Percentiles rank a stretch among this genome's conserved stretches.
Conservation (phyloP, 257 asterid species). For the Nicotiana undulata region DNA sequence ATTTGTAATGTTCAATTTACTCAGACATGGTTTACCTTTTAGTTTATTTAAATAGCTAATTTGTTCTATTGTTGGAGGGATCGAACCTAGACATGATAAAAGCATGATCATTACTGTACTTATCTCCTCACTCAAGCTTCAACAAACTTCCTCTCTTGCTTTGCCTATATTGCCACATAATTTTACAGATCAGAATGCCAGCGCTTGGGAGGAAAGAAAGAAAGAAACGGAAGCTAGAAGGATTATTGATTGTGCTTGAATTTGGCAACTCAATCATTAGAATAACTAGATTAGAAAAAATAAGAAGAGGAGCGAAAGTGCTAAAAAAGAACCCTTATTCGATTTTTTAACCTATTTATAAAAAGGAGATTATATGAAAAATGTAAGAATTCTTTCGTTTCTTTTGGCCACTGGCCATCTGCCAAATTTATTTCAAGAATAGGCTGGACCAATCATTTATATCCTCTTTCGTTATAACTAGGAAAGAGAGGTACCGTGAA, state of each 20-base stretch:
- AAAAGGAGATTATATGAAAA: too few species aligned
- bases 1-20: background rate
- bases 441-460: too few species aligned
- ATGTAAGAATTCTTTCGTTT: too few species aligned
- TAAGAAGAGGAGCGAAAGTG: too few species aligned
- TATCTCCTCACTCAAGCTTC: background rate
- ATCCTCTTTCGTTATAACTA: too few species aligned
- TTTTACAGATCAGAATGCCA: background rate
- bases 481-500: too few species aligned
- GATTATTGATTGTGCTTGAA: background rate
- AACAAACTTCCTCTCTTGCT: background rate
- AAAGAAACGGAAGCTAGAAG: background rate
- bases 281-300: background rate
- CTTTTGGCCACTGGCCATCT: too few species aligned
- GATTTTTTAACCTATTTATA: too few species aligned
- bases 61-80: background rate
- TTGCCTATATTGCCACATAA: background rate
- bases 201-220: too few species aligned
- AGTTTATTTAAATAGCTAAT: background rate
- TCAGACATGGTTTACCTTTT: background rate
- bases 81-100: background rate
- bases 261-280: background rate
- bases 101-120: background rate
- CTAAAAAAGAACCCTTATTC: too few species aligned
- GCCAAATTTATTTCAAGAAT: too few species aligned